These are phyloP conservation scores for Pseudoscleropodium purum DNA, from an alignment of 225 moss, liverwort and hornwort genomes.

Conservation along the genomic window DNA sequence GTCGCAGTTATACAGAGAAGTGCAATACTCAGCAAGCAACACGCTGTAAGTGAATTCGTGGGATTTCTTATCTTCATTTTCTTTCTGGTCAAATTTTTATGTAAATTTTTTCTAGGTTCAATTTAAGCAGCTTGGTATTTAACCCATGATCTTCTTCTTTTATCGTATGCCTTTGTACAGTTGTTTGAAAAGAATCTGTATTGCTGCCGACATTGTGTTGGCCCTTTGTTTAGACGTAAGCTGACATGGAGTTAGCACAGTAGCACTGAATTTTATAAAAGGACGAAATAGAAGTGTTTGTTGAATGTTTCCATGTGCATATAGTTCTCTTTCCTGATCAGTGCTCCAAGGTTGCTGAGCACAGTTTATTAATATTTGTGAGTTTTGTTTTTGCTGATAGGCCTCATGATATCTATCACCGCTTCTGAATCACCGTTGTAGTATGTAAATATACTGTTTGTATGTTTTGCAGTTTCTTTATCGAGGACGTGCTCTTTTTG, in stretches of 20 bases:
- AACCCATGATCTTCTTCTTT: background rate
- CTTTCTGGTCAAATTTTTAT: background rate
- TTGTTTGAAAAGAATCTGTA: background rate
- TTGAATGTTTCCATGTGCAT: background rate
- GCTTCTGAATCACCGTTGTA: background rate
- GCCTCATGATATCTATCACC: background rate
- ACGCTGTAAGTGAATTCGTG: conserved; percentile 53
- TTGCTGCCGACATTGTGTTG: background rate
- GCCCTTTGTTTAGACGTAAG: background rate
- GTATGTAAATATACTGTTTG: background rate
- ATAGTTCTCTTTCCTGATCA: background rate
- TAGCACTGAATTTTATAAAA: background rate
- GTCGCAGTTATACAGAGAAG: conserved; percentile 79
- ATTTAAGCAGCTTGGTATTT: background rate
- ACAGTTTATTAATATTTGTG: background rate
- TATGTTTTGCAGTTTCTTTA: conserved; percentile 74
- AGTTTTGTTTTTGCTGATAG: background rate
- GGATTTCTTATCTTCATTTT: background rate
- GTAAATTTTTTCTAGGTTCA: background rate
- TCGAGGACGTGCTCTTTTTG: conserved; percentile 65
- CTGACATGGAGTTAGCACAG: background rate
- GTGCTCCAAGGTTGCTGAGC: background rate
- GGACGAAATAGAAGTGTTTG: background rate
- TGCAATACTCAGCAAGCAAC: conserved; percentile 55
- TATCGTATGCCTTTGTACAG: background rate